Evolutionary conservation across 1,284 basidiomycete species (phyloP), one percentile per base, ranked within the genome.

Genomic region (Papiliotrema flavescens): DNA sequence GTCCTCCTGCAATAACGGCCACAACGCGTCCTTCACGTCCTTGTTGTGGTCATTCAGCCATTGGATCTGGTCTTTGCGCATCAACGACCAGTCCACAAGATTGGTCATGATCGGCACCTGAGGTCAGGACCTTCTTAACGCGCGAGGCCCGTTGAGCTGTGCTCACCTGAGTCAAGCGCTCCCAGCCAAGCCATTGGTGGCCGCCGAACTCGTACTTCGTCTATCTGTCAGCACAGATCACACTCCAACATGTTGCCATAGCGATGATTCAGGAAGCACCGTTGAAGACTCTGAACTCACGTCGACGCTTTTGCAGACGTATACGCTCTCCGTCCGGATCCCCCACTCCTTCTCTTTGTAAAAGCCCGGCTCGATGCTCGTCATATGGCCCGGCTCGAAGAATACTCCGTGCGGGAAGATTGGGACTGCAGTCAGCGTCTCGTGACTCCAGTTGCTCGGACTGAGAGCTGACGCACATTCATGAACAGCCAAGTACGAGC

Each of bases 11-110:
- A 97, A 77, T 55, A 84, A 78, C 0, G 89, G 89, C 57, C 84
- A 79, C 20, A 98, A 79, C 63, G 83, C 83, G 40, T 85, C 83
- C 47, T 83, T 79, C 65, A 86, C 95, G 54, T 79, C 82, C 69
- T 84, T 84, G 74, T 98, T 96, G 74, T 98, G 94, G 32, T 85
- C 85, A 81, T 92, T 94, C 52, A 98, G 70, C 94, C 94, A 97
- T 55, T 83, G 76, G 66, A 87, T 87, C 80, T 98, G 93, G 54
- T 88, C 86, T 67, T 86, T 87, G 13, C 85, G 85, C 60, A 98
- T 81, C 82, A 98, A 84, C 40, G 76, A 79, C 53, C 87, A 85
- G 68, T 93, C 89, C 52, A 98, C 85, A 82, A 98, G 87, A 63
- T 85, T 84, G 2, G 89, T 90, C 77, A 95, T 89, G 68, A 98